A percentile compares a stretch with the other conserved stretches of the same genome.
Conservation (phyloP, 2,329 filamentous ascomycete genomes). For the Pseudogymnoascus sp. region DNA sequence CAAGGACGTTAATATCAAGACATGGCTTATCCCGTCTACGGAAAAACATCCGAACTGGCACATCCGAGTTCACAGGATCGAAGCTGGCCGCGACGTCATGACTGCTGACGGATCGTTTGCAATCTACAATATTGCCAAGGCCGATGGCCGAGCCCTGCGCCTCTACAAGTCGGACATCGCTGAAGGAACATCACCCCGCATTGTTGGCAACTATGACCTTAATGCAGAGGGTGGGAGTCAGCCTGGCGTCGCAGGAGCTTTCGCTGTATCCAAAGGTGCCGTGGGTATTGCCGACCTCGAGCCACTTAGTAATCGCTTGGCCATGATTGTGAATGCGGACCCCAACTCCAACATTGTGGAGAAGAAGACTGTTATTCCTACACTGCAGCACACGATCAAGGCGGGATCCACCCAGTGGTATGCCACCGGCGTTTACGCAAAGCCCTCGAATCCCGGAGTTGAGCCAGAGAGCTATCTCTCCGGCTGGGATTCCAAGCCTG, state of each 20-base stretch:
- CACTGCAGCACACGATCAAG: constrained; percentile 54
- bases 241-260: constrained; percentile 44
- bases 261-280: constrained; percentile 47
- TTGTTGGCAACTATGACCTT: constrained; percentile 55
- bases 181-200: constrained; percentile 46
- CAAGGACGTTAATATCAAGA: constrained; percentile 57
- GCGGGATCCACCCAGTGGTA: constrained; percentile 57
- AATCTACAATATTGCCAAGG: constrained; percentile 47
- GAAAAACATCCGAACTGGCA: constrained; percentile 60
- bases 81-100: constrained; percentile 53
- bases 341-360: constrained; percentile 73
- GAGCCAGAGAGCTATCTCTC: constrained; percentile 46
- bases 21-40: constrained; percentile 56
- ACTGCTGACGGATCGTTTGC: constrained; percentile 71
- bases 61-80: constrained; percentile 55
- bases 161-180: constrained; percentile 40
- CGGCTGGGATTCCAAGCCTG: constrained; percentile 53
- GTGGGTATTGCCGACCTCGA: constrained; percentile 49
- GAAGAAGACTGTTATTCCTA: constrained; percentile 63
- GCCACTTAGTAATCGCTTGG: constrained; percentile 32
- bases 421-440: constrained; percentile 62
- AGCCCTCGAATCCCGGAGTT: constrained; percentile 49
- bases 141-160: constrained; percentile 43
- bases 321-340: constrained; percentile 65
- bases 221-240: constrained; percentile 46